phyloP scores from a whole-genome alignment of 768 basidiomycete genomes.

The Trametopsis cervina region DNA sequence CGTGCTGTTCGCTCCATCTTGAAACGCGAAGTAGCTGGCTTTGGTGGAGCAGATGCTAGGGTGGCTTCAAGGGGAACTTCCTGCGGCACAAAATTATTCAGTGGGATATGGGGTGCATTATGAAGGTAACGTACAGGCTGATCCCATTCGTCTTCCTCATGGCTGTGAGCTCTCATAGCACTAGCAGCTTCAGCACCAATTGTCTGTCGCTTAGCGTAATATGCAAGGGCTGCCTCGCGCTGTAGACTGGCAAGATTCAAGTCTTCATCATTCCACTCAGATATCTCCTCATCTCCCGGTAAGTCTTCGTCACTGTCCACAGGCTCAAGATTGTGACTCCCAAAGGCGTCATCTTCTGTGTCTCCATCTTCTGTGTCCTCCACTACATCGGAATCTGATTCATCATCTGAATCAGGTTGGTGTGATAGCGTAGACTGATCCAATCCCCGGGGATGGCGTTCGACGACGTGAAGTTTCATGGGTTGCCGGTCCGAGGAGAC shows the following conservation, averaged over 20 bases:
- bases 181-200: constrained; percentile 49
- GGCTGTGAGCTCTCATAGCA: constrained; percentile 42
- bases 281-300: constrained; percentile 16
- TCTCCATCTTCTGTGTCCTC: constrained; percentile 25
- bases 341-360: constrained; percentile 11
- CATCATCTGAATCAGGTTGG: constrained; percentile 59
- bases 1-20: constrained; percentile 39
- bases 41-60: constrained; percentile 31
- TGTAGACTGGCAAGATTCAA: constrained; percentile 60
- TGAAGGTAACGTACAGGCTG: constrained; percentile 30
- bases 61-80: constrained; percentile 37
- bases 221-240: constrained; percentile 68
- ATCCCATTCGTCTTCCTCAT: constrained; percentile 37
- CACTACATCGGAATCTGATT: constrained; percentile 37
- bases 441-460: constrained; percentile 40
- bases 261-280: constrained; percentile 47
- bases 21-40: constrained; percentile 56
- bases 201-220: constrained; percentile 51
- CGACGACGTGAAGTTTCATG: constrained; percentile 67
- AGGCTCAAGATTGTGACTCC: constrained; percentile 19
- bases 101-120: constrained; percentile 1
- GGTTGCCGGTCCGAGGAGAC: constrained; percentile 34
- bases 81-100: constrained; percentile 22
- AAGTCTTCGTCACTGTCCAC: constrained; percentile 24
- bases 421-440: constrained; percentile 16